A percentile compares a stretch with the other conserved stretches of the same genome.
These are phyloP conservation scores for Herpotrichia juniperi DNA, from an alignment of 2,329 filamentous ascomycete genomes.

Conservation along the genomic window DNA sequence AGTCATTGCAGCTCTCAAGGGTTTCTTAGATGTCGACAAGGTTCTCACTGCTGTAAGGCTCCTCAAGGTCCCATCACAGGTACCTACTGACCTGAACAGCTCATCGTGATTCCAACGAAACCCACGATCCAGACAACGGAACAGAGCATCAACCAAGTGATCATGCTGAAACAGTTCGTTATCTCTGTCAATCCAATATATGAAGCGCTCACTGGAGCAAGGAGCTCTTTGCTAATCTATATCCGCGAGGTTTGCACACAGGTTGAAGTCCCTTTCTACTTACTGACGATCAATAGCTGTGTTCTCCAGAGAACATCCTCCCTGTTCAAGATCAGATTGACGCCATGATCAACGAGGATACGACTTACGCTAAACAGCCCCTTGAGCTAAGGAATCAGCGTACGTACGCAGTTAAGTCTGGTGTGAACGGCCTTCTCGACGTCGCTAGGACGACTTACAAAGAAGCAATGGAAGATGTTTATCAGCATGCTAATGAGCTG, in stretches of 20 bases:
- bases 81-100: conserved; percentile 52
- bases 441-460: conserved; percentile 89
- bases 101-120: conserved; percentile 76
- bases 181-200: conserved; percentile 70
- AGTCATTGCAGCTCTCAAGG: conserved; percentile 66
- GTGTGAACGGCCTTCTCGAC: conserved; percentile 84
- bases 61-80: conserved; percentile 5
- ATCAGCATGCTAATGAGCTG: conserved; percentile 71
- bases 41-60: conserved; percentile 71
- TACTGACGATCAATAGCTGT: conserved; percentile 57
- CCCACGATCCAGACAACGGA: conserved; percentile 72
- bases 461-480: conserved; percentile 80
- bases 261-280: conserved; percentile 8
- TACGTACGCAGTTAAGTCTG: conserved; percentile 87
- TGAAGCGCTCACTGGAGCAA: conserved; percentile 69
- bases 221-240: conserved; percentile 67
- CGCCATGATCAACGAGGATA: conserved; percentile 78
- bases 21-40: conserved; percentile 79
- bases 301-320: conserved; percentile 66
- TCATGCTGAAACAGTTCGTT: conserved; percentile 85
- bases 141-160: conserved; percentile 82
- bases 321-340: conserved; percentile 70
- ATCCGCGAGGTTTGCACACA: conserved; percentile 64
- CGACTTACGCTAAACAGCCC: conserved; percentile 76
- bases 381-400: conserved; percentile 89